Evolutionary conservation across 2,329 filamentous ascomycete species (phyloP).

Genomic region (Lasiodiplodia sp.): DNA sequence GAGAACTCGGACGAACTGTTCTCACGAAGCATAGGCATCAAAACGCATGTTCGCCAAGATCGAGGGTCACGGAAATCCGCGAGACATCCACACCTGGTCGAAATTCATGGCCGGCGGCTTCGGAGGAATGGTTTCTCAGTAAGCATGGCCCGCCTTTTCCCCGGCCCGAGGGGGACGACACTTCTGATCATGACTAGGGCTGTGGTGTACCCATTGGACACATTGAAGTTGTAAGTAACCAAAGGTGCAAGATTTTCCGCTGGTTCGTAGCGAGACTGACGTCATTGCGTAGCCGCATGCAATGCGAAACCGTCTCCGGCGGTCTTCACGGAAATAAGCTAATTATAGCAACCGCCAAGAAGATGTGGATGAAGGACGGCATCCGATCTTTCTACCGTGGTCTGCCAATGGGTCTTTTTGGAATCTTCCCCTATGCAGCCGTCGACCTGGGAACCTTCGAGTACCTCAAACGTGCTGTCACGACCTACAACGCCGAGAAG

Average conservation of each 20-base stretch:
- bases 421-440: constrained; percentile 97
- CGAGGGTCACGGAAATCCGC: constrained; percentile 86
- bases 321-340: constrained; percentile 84
- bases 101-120: constrained; percentile 91
- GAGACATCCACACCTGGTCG: constrained; percentile 79
- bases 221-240: constrained; percentile 70
- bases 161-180: background rate
- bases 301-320: constrained; percentile 90
- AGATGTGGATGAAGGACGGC: constrained; percentile 83
- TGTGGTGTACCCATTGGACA: constrained; percentile 93
- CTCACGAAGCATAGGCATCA: constrained; percentile 64
- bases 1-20: constrained; percentile 31
- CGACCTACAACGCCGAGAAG: constrained; percentile 72
- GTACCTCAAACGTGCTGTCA: constrained; percentile 80
- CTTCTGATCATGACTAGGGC: constrained; percentile 61
- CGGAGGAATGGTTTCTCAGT: constrained; percentile 94
- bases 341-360: constrained; percentile 80
- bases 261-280: constrained; percentile 31
- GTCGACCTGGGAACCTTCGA: constrained; percentile 98
- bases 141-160: constrained; percentile 42
- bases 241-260: background rate
- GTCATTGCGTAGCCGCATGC: constrained; percentile 69
- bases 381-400: constrained; percentile 85
- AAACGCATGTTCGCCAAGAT: constrained; percentile 85
- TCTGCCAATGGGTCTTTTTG: constrained; percentile 88